Conservation (phyloP, 1,284 basidiomycete genomes). For the Heterobasidion annosum region DNA sequence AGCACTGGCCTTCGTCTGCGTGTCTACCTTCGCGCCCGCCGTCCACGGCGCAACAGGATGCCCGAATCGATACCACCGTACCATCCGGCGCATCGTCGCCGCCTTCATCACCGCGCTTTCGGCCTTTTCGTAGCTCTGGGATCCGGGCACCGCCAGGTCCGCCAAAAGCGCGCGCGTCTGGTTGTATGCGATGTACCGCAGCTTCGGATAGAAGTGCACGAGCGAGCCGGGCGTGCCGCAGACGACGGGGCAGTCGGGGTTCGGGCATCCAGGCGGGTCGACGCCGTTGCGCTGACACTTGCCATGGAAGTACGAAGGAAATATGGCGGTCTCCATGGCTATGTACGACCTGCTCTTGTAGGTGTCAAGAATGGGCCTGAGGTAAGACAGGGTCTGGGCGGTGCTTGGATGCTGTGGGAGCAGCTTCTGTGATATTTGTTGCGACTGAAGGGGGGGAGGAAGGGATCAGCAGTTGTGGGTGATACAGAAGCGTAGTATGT, state of each 20-base stretch:
- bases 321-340: slow-evolving; percentile 42
- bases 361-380: slow-evolving; percentile 35
- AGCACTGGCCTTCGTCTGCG: slow-evolving; percentile 3
- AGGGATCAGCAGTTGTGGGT: background rate
- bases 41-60: background rate
- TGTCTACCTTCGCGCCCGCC: background rate
- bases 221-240: slow-evolving; percentile 76
- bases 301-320: slow-evolving; percentile 63
- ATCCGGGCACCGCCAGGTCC: slow-evolving; percentile 25
- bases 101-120: slow-evolving; percentile 26
- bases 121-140: slow-evolving; percentile 30
- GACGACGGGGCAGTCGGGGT: slow-evolving; percentile 66
- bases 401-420: slow-evolving; percentile 23
- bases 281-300: slow-evolving; percentile 55
- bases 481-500: slow-evolving; percentile 9
- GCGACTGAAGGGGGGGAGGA: slow-evolving; percentile 19
- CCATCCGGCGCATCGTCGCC: slow-evolving; percentile 1
- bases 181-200: slow-evolving; percentile 42
- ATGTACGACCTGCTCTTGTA: slow-evolving; percentile 36
- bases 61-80: slow-evolving; percentile 1
- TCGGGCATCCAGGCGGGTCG: slow-evolving; percentile 62
- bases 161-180: slow-evolving; percentile 28
- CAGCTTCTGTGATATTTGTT: slow-evolving; percentile 24
- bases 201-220: slow-evolving; percentile 50
- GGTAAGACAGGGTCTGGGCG: slow-evolving; percentile 20